Evolutionary conservation across 2,329 filamentous ascomycete species (phyloP).

Genomic region (Colletotrichum higginsianum): DNA sequence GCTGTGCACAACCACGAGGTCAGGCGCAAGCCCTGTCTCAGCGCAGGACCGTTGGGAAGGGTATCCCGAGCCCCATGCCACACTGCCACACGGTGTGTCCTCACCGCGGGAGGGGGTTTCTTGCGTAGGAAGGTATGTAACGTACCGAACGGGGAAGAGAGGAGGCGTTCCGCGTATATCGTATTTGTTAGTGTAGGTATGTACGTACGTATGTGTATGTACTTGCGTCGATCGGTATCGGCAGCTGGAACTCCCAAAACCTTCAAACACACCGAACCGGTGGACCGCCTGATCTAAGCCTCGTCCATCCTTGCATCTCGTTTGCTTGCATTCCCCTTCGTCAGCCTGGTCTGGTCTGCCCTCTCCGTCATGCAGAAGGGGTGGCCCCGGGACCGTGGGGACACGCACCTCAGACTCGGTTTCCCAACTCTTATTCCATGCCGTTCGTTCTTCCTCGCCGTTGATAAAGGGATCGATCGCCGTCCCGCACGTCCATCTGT

Average conservation of each 20-base stretch:
- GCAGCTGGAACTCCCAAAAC: neutral
- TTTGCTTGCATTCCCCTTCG: constrained; percentile 10
- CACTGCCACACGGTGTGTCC: constrained; percentile 11
- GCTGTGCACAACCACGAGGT: constrained; percentile 20
- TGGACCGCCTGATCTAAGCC: constrained; percentile 37
- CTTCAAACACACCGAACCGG: constrained; percentile 29
- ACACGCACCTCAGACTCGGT: constrained; percentile 22
- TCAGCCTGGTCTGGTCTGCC: neutral
- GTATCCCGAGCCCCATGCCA: constrained; percentile 37
- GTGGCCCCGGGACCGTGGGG: constrained; percentile 16
- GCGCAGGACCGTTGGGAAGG: constrained; percentile 17
- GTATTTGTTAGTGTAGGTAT: neutral
- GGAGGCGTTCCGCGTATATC: neutral
- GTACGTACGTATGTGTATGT: too few relatives aligned
- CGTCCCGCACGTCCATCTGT: constrained; percentile 18
- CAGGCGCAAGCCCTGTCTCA: constrained; percentile 37
- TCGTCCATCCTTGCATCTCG: constrained; percentile 21
- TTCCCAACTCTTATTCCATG: constrained; percentile 5
- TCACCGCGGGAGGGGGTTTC: constrained; percentile 5
- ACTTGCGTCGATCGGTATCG: constrained; percentile 5
- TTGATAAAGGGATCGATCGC: constrained; percentile 10
- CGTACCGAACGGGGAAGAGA: neutral
- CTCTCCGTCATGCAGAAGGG: constrained; percentile 30
- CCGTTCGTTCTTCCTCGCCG: neutral
- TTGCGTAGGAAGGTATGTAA: neutral